Percentiles rank a stretch among this genome's conserved stretches.
Evolutionary conservation across 108 stramenopile species (phyloP).

Genomic region (Pseudonitzschia multiseries): DNA sequence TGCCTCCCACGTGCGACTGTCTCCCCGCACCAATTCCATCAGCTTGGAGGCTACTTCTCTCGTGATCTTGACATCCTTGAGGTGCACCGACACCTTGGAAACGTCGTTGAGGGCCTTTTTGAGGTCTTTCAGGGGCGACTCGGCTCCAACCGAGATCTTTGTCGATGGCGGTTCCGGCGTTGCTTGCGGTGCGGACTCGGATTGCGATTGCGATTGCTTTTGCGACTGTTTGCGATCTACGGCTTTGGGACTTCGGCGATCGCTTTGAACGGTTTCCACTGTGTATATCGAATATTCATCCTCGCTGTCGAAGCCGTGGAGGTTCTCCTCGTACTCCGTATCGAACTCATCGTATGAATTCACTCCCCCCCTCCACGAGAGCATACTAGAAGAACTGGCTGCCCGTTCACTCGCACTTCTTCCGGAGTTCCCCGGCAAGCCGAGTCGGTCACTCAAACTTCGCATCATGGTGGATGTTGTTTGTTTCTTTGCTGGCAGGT

Average conservation of each 20-base stretch:
- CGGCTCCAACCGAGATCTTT: conserved; percentile 9
- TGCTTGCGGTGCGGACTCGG: neutral
- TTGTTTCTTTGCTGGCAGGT: neutral
- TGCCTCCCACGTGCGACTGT: conserved; percentile 36
- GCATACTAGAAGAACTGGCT: neutral
- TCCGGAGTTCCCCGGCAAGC: neutral
- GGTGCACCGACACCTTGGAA: conserved; percentile 12
- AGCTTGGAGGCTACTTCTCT: conserved; percentile 4
- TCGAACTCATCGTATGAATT: neutral
- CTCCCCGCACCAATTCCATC: conserved; percentile 32
- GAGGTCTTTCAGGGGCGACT: neutral
- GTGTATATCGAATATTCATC: conserved; percentile 21
- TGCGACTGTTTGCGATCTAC: neutral
- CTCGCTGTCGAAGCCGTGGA: neutral
- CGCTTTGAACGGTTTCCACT: conserved; percentile 29
- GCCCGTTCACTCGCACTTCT: neutral
- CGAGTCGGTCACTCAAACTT: neutral
- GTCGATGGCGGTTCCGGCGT: neutral
- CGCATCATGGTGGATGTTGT: neutral
- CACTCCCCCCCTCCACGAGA: neutral
- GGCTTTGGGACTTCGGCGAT: conserved; percentile 11
- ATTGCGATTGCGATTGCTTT: neutral
- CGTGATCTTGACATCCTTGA: conserved; percentile 12
- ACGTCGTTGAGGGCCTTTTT: conserved; percentile 7
- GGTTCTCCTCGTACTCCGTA: neutral